These are phyloP conservation scores for Trichoderma sp. DNA, from an alignment of 2,329 filamentous ascomycete genomes.

Conservation along the genomic window DNA sequence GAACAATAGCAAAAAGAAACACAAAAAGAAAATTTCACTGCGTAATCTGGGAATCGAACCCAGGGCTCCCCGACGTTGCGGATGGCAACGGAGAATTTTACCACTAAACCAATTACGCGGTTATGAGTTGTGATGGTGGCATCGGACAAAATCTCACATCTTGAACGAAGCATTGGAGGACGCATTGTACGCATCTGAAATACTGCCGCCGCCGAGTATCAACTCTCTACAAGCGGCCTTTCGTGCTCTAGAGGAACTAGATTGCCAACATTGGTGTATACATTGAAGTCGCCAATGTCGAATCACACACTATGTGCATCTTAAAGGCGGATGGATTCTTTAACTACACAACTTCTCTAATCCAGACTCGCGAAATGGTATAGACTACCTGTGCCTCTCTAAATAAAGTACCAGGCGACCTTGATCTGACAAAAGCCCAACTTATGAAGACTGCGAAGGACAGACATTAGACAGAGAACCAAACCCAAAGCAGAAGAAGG, in stretches of 20 bases:
- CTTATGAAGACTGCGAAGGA: too few species aligned
- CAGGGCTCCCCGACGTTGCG: conserved; percentile 12
- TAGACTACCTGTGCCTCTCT: too few species aligned
- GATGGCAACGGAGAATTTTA: conserved; percentile 19
- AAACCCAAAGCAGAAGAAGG: too few species aligned
- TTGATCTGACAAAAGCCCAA: too few species aligned
- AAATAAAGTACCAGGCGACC: too few species aligned
- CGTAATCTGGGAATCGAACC: conserved; percentile 19
- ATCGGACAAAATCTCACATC: background rate
- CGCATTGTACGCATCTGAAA: background rate
- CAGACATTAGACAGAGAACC: too few species aligned
- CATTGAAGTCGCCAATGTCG: too few species aligned
- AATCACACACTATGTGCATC: too few species aligned
- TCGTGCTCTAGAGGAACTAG: background rate
- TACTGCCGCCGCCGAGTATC: background rate
- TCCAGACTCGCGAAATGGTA: too few species aligned
- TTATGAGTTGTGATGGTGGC: background rate
- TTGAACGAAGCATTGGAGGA: background rate
- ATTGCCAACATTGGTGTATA: too few species aligned
- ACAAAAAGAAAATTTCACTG: background rate
- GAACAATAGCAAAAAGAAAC: background rate
- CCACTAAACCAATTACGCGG: conserved; percentile 16
- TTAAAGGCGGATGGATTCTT: too few species aligned
- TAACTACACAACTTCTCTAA: too few species aligned
- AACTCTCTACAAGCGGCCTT: background rate